Evolutionary conservation across 768 basidiomycete genomes (phyloP).

Genomic region (Auriculariales sp.): DNA sequence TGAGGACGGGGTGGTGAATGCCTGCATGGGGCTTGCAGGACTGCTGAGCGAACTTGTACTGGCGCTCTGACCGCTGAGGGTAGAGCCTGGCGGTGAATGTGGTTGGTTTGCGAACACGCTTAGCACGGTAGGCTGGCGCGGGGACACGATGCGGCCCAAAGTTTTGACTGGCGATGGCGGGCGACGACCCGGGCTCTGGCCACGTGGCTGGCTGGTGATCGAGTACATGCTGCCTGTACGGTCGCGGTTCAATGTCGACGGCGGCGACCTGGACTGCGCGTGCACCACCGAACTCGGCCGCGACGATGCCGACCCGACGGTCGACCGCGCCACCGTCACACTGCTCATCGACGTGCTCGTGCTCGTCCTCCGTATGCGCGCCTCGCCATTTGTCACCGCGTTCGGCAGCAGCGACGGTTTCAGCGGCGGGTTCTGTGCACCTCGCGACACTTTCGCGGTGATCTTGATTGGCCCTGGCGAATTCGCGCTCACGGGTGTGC

Average conservation of each 20-base stretch:
- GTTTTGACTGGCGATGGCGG: not conserved
- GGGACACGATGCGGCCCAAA: not conserved
- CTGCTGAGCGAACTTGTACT: not conserved
- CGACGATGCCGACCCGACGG: too few species aligned
- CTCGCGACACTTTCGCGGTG: conserved; percentile 17
- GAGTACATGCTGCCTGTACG: not conserved
- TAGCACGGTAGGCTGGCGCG: not conserved
- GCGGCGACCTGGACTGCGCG: not conserved
- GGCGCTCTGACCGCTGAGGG: not conserved
- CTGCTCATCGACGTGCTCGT: too few species aligned
- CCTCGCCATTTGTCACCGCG: conserved; percentile 18
- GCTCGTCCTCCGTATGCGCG: conserved; percentile 9
- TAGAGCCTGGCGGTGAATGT: not conserved
- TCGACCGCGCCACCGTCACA: too few species aligned
- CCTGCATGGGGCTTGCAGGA: not conserved
- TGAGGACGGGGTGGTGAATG: not conserved
- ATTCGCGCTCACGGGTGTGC: conserved; percentile 11
- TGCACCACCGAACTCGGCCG: too few species aligned
- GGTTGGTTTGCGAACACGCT: not conserved
- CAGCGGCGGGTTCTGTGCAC: too few species aligned
- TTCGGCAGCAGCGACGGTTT: conserved; percentile 36
- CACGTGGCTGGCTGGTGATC: not conserved
- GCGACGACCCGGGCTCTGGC: not conserved
- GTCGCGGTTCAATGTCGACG: not conserved
- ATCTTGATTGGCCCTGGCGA: conserved; percentile 12